phyloP scores from a whole-genome alignment of 2,329 filamentous ascomycete genomes.

The Verticillium tricorpus region DNA sequence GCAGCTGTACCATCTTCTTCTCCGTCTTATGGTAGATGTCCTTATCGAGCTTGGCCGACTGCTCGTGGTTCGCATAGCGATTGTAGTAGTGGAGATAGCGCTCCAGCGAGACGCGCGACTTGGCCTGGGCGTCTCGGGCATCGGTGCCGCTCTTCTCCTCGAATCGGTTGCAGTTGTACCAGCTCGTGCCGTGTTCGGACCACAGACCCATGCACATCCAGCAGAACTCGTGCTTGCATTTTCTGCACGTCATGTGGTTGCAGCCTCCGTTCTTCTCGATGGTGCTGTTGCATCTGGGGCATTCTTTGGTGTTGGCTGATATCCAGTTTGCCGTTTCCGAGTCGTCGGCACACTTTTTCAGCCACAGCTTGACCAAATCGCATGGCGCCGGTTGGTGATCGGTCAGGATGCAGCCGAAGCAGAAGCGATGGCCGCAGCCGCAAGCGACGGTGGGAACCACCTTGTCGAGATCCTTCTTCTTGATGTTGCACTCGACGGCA shows the following conservation, averaged over 20 bases:
- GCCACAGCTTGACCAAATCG: constrained; percentile 84
- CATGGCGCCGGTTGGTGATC: constrained; percentile 96
- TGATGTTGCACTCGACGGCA: constrained; percentile 82
- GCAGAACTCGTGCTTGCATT: constrained; percentile 95
- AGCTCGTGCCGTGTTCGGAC: constrained; percentile 97
- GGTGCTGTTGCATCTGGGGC: constrained; percentile 90
- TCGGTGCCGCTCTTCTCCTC: constrained; percentile 94
- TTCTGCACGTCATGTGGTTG: constrained; percentile 97
- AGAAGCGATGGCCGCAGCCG: constrained; percentile 80
- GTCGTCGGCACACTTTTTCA: constrained; percentile 98
- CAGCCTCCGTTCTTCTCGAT: constrained; percentile 99
- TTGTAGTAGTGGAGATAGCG: constrained; percentile 99
- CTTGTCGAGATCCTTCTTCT: constrained; percentile 77
- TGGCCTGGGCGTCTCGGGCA: constrained; percentile 86
- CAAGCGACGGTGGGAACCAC: constrained; percentile 90
- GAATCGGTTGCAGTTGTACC: constrained; percentile 98
- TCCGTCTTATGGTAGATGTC: constrained; percentile 95
- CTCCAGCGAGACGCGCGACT: constrained; percentile 83
- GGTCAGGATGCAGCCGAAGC: constrained; percentile 84
- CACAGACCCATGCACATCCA: constrained; percentile 99
- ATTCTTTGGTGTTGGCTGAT: constrained; percentile 97
- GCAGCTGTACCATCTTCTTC: constrained; percentile 97
- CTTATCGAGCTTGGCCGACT: constrained; percentile 93
- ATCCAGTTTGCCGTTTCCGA: constrained; percentile 99
- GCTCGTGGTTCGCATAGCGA: constrained; percentile 97